Evolutionary conservation across 169 alveolate species (phyloP), one percentile per base, ranked within the genome.

Genomic region (Plasmodium knowlesi): DNA sequence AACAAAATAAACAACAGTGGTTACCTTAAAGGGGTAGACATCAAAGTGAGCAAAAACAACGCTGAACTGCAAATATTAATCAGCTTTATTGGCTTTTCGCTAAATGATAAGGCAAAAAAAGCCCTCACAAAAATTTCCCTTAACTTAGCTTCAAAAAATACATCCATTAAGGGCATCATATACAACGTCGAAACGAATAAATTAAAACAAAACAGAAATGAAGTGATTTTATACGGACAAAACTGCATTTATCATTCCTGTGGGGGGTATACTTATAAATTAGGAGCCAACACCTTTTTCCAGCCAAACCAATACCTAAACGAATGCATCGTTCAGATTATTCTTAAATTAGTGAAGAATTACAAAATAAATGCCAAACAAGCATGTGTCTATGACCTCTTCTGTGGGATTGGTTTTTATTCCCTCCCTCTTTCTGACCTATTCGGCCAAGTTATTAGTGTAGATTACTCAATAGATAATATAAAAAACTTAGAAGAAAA

Each of bases 1-100:
- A 91, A 91, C 73, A 91, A 91, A 91, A 91, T 91, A 91, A 91
- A 91, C 72, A 91, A 82, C 84, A 91, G 54, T 70, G 95, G 95
- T 28, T 91, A 91, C 84, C 57, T 91, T 46, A 91, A 91, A 91
- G 32, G 92, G 81, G 92, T 91, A 30, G 92, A 82, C 67, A 91
- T 91, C 28, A 91, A 91, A 82, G 22, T 46, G 34, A 81, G 80
- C 78, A 83, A 46, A 25, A 41, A 25, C 41, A 82, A 82, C 83
- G 10, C 70, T 22, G 95, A 91, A 41, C 61, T 81, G 25, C 95
- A 91, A 82, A 81, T 91, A 19, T 72, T 91, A 46, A 76, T 91
- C 37, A 91, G 83, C 61, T 91, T 91, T 71, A 53, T 72, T 50
- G 95, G 95, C 6, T 91, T 16, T 37, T 41, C 92, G 19, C 30